Evolutionary conservation across 768 basidiomycete species (phyloP).

Genomic region (Naganishia randhawae): DNA sequence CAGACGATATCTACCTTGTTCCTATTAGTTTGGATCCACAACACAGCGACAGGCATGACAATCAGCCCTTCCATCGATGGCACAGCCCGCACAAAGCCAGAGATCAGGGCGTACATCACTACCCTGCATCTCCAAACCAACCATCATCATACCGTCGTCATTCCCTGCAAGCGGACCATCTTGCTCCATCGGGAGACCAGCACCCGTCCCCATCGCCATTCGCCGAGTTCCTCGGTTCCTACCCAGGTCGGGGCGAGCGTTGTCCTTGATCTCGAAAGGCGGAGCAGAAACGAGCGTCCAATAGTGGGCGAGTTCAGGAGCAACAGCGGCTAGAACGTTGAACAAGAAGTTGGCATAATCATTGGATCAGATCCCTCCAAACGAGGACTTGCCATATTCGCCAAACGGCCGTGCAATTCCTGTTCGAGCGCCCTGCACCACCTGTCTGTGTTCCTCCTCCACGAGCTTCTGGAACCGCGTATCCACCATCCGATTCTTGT

Average conservation of each 20-base stretch:
- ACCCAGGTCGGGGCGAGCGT: background rate
- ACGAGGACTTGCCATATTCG: background rate
- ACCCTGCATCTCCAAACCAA: background rate
- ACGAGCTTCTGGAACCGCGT: background rate
- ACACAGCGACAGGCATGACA: background rate
- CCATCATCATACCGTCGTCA: background rate
- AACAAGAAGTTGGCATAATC: too few species aligned
- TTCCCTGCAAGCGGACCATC: background rate
- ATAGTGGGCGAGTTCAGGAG: background rate
- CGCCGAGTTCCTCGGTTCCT: background rate
- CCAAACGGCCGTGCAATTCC: conserved; percentile 17
- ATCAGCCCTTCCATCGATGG: too few species aligned
- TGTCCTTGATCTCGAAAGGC: background rate
- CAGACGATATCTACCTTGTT: background rate
- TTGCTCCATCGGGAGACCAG: background rate
- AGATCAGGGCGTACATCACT: background rate
- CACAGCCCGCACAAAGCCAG: too few species aligned
- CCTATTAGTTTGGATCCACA: background rate
- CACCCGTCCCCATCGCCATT: background rate
- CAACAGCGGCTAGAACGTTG: background rate
- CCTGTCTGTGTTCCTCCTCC: conserved; percentile 5
- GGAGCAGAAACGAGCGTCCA: conserved; percentile 5
- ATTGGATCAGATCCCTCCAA: background rate
- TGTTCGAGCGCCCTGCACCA: background rate
- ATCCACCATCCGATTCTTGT: conserved; percentile 11